Evolutionary conservation across 139 green algal genomes (phyloP), one percentile per base, ranked within the genome.

Genomic region (Parachlorella kessleri): DNA sequence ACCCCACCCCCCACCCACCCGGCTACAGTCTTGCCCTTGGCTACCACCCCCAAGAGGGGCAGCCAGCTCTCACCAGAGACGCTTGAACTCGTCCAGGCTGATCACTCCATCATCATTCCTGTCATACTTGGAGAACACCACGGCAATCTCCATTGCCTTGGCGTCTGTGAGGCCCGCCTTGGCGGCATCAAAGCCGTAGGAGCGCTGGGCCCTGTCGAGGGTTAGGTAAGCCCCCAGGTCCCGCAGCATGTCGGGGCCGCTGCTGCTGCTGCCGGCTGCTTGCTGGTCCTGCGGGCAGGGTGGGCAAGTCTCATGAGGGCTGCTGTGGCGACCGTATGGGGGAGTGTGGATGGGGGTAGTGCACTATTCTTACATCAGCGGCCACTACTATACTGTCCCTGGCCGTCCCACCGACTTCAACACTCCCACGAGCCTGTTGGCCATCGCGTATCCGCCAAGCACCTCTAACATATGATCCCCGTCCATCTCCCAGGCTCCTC

Each of bases 201-300:
- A 23, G 28, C 93, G 83, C 77, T 91, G 74, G 26, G 93, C 93
- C 74, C 90, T 85, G 8, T 86, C 70, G 28, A 97, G 86, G 0
- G 89, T 92, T 23, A 97, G 83, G 76, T 92, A 95, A 24, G 90
- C 90, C 0, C 81, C 89, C 55, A 97, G 86, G 82, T 94, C 94
- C 28, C 79, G 73, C 40, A 97, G 85, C n/a, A 79, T 75, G 55
- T 82, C 55, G 24, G 28, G 48, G 14, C 14, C 14, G 37, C 40
- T 74, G 55, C 38, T 42, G 14, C 10, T 39, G 24, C 38, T 33
- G 65, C 59, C 30, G 4, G 28, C 74, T 3, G 41, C 40, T 41
- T 53, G n/a, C 48, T 82, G 66, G 64, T 82, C 55, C 74, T 79
- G 63, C 74, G 69, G 18, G 0, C 55, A 59, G 26, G n/a, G n/a